These are phyloP conservation scores for Phtheirospermum japonicum DNA, from an alignment of 257 asterid species.

Conservation along the genomic window DNA sequence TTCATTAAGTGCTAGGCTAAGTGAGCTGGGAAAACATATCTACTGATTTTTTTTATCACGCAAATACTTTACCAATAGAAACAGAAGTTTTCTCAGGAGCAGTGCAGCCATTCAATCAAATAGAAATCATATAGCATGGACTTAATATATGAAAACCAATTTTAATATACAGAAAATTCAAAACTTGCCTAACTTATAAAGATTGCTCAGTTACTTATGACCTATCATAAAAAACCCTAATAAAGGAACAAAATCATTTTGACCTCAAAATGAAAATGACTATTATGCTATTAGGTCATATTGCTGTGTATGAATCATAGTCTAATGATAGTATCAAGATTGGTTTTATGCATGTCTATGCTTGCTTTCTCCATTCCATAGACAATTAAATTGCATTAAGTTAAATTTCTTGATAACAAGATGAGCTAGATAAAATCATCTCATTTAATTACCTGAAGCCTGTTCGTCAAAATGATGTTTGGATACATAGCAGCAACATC, in stretches of 20 bases:
- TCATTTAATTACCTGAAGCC: conserved; percentile 84
- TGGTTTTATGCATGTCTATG: conserved; percentile 9
- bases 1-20: conserved; percentile 21
- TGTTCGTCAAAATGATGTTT: conserved; percentile 90
- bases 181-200: conserved; percentile 15
- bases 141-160: conserved; percentile 7
- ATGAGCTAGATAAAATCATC: conserved; percentile 25
- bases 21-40: conserved; percentile 12
- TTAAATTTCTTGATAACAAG: conserved; percentile 22
- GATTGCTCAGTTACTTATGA: conserved; percentile 19
- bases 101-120: conserved; percentile 18
- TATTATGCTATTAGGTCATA: conserved; percentile 14
- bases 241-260: not conserved
- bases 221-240: conserved; percentile 11
- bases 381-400: conserved; percentile 14
- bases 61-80: conserved; percentile 21
- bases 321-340: conserved; percentile 20
- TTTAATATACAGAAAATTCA: conserved; percentile 11
- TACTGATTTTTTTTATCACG: conserved; percentile 1
- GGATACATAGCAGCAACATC: conserved; percentile 99
- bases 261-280: conserved; percentile 8
- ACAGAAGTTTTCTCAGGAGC: conserved; percentile 16
- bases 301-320: conserved; percentile 9
- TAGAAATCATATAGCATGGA: conserved; percentile 4
- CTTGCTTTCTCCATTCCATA: conserved; percentile 13